Evolutionary conservation across 116 monocot species (phyloP).

Genomic region (Phalaenopsis hybrid): DNA sequence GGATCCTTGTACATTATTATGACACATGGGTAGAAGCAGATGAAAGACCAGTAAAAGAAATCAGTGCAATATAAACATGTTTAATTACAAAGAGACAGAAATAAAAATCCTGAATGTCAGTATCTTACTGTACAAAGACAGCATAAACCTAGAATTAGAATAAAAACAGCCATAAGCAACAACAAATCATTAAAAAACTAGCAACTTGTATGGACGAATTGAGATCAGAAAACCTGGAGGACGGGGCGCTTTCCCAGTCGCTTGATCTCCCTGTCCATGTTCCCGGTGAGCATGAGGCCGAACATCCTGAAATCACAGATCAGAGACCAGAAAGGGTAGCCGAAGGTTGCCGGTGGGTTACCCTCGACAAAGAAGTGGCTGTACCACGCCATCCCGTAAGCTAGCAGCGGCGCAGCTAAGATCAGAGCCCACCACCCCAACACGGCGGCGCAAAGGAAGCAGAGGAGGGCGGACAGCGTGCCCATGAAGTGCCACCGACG

Average conservation of each 20-base stretch:
- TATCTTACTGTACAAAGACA: not conserved
- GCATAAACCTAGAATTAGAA: not conserved
- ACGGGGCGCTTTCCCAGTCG: conserved; percentile 72
- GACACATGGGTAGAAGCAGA: not conserved
- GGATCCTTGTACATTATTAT: not conserved
- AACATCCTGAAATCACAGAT: conserved; percentile 80
- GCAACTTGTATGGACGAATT: not conserved
- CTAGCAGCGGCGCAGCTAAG: conserved; percentile 34
- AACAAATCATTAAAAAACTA: not conserved
- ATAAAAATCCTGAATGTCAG: not conserved
- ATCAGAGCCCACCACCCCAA: conserved; percentile 25
- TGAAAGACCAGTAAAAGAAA: not conserved
- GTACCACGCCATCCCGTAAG: conserved; percentile 77
- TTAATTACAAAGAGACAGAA: conserved; percentile 10
- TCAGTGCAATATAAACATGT: no score
- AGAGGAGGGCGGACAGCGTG: conserved; percentile 39
- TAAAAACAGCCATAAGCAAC: no score
- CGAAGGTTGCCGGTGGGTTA: conserved; percentile 63
- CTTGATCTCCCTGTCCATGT: conserved; percentile 80
- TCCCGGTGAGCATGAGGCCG: conserved; percentile 66
- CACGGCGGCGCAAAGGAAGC: conserved; percentile 28
- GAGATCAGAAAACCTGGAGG: conserved; percentile 3
- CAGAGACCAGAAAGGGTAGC: conserved; percentile 76
- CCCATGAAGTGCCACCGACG: conserved; percentile 81
- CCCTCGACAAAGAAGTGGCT: conserved; percentile 89